Conservation (phyloP, 768 basidiomycete genomes). For the Suillus plorans region DNA sequence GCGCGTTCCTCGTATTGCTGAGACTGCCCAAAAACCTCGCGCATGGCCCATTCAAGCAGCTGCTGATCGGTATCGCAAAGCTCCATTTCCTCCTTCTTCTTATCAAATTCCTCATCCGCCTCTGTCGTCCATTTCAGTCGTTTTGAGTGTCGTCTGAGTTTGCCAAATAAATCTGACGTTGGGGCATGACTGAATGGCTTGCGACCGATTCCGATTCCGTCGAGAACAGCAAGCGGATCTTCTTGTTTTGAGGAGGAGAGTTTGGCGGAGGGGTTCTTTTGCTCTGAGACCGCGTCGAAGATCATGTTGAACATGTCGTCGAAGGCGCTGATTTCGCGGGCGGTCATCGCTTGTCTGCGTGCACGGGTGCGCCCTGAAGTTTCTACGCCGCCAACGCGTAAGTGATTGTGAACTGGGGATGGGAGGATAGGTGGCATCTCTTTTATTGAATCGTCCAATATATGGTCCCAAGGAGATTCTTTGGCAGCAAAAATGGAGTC, state of each 20-base stretch:
- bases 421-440: slow-evolving; percentile 27
- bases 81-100: slow-evolving; percentile 73
- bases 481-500: slow-evolving; percentile 35
- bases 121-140: slow-evolving; percentile 50
- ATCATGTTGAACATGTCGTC: slow-evolving; percentile 75
- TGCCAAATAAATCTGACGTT: slow-evolving; percentile 53
- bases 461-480: slow-evolving; percentile 50
- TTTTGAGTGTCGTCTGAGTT: slow-evolving; percentile 52
- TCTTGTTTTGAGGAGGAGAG: not conserved
- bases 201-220: slow-evolving; percentile 17
- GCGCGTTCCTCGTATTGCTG: slow-evolving; percentile 48
- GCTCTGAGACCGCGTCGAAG: slow-evolving; percentile 51
- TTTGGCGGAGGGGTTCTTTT: slow-evolving; percentile 22
- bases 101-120: slow-evolving; percentile 57
- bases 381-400: slow-evolving; percentile 8
- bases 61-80: slow-evolving; percentile 65
- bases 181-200: slow-evolving; percentile 17
- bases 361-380: slow-evolving; percentile 8
- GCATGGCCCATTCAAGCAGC: slow-evolving; percentile 71
- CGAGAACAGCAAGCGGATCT: not conserved
- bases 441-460: slow-evolving; percentile 47
- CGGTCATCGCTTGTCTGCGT: slow-evolving; percentile 63
- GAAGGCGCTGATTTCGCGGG: slow-evolving; percentile 63
- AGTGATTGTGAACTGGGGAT: slow-evolving; percentile 14
- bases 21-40: slow-evolving; percentile 66